These are phyloP conservation scores for Blastocystis sp. DNA, from an alignment of 352 stramenopile species.

Conservation along the genomic window DNA sequence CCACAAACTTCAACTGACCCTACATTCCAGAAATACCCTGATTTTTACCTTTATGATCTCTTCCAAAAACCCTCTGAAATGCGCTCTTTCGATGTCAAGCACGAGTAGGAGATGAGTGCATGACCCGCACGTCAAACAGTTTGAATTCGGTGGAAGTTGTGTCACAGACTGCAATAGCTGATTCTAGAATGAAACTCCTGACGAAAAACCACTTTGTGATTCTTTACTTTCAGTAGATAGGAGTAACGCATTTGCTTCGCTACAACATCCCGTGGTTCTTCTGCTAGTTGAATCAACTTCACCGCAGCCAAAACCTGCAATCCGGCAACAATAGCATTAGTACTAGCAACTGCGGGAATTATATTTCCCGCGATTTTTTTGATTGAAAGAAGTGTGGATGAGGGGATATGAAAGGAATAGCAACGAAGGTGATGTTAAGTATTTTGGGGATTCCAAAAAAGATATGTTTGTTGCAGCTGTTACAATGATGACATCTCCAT, in stretches of 20 bases:
- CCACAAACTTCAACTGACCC: neutral
- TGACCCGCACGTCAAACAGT: slow-evolving; percentile 39
- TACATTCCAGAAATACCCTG: neutral
- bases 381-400: slow-evolving; percentile 74
- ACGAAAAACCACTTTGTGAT: neutral
- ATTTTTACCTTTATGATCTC: slow-evolving; percentile 10
- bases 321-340: slow-evolving; percentile 97
- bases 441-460: neutral
- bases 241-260: slow-evolving; percentile 23
- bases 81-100: neutral
- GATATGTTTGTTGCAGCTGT: slow-evolving; percentile 84
- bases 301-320: slow-evolving; percentile 81
- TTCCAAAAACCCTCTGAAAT: slow-evolving; percentile 32
- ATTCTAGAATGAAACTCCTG: slow-evolving; percentile 1
- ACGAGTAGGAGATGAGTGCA: neutral
- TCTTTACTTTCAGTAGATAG: slow-evolving; percentile 57
- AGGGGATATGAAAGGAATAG: slow-evolving; percentile 73
- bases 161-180: slow-evolving; percentile 47
- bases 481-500: slow-evolving; percentile 93
- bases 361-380: slow-evolving; percentile 99
- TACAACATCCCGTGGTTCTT: neutral
- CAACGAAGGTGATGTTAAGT: slow-evolving; percentile 72
- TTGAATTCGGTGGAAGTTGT: neutral
- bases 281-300: slow-evolving; percentile 59
- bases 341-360: slow-evolving; percentile 97